Conservation (phyloP, 371 early-diverging fungal species). For the Cokeromyces recurvatus region DNA sequence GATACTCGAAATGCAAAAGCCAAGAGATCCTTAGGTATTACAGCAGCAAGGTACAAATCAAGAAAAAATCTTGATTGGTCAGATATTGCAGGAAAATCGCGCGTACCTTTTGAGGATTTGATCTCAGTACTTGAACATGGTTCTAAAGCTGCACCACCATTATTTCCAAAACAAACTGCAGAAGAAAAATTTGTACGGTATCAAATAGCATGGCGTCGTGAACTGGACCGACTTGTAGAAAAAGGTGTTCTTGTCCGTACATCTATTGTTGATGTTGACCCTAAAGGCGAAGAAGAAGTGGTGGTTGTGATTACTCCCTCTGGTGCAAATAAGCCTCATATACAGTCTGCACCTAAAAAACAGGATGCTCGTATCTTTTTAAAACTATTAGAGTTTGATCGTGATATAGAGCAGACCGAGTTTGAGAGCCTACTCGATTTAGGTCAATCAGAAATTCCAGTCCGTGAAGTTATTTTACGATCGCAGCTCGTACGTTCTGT, state of each 20-base stretch:
- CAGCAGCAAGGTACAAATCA: constrained; percentile 42
- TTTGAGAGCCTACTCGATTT: constrained; percentile 65
- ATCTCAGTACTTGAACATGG: constrained; percentile 60
- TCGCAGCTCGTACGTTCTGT: constrained; percentile 79
- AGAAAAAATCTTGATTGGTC: constrained; percentile 38
- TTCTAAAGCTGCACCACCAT: constrained; percentile 58
- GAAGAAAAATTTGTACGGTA: constrained; percentile 85
- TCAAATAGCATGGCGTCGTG: constrained; percentile 69
- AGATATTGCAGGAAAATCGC: constrained; percentile 43
- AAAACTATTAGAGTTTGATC: constrained; percentile 75
- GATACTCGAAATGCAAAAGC: constrained; percentile 17
- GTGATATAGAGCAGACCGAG: constrained; percentile 50
- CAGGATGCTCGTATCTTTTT: constrained; percentile 78
- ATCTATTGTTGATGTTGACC: constrained; percentile 61
- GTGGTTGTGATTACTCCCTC: constrained; percentile 78
- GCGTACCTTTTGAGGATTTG: constrained; percentile 58
- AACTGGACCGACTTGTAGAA: constrained; percentile 69
- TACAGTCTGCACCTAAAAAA: constrained; percentile 76
- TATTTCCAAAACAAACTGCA: constrained; percentile 68
- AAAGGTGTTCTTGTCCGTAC: constrained; percentile 69
- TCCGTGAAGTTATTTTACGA: constrained; percentile 90
- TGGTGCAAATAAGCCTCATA: constrained; percentile 45
- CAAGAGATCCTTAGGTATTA: constrained; percentile 38
- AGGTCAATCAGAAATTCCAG: constrained; percentile 69
- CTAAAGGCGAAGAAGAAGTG: constrained; percentile 65